Evolutionary conservation across 2,329 filamentous ascomycete species (phyloP).

Genomic region (Talaromyces pinophilus): DNA sequence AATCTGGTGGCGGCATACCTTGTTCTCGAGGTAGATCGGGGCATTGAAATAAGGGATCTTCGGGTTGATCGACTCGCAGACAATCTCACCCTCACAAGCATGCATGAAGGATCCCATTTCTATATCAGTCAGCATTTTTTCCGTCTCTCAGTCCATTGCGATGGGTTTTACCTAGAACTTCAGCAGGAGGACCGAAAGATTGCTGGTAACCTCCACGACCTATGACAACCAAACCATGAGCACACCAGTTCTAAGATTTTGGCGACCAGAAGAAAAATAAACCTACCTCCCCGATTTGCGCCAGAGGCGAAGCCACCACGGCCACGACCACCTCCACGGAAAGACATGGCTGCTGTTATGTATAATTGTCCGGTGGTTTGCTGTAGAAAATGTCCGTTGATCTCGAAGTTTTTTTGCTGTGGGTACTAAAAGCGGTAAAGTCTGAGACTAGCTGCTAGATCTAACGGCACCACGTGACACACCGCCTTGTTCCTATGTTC

Average conservation of each 20-base stretch:
- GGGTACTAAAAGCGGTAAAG: constrained; percentile 49
- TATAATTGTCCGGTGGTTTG: constrained; percentile 25
- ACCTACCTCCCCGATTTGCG: constrained; percentile 54
- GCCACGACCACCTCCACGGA: constrained; percentile 60
- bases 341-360: constrained; percentile 56
- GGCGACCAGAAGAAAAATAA: constrained; percentile 1
- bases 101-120: constrained; percentile 96
- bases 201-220: constrained; percentile 64
- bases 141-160: not conserved
- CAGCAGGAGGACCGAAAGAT: constrained; percentile 64
- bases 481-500: constrained; percentile 37
- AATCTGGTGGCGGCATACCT: constrained; percentile 55
- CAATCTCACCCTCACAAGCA: constrained; percentile 94
- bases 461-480: constrained; percentile 34
- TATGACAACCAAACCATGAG: constrained; percentile 34
- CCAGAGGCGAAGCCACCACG: constrained; percentile 54
- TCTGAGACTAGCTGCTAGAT: constrained; percentile 27
- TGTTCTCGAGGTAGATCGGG: constrained; percentile 98
- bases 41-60: constrained; percentile 99
- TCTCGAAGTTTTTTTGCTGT: constrained; percentile 39
- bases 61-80: constrained; percentile 90
- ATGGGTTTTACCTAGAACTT: constrained; percentile 54
- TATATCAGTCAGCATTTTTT: constrained; percentile 42
- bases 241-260: constrained; percentile 4
- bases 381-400: constrained; percentile 33